phyloP scores from a whole-genome alignment of 2,329 filamentous ascomycete species.

The Teratosphaeria nubilosa region DNA sequence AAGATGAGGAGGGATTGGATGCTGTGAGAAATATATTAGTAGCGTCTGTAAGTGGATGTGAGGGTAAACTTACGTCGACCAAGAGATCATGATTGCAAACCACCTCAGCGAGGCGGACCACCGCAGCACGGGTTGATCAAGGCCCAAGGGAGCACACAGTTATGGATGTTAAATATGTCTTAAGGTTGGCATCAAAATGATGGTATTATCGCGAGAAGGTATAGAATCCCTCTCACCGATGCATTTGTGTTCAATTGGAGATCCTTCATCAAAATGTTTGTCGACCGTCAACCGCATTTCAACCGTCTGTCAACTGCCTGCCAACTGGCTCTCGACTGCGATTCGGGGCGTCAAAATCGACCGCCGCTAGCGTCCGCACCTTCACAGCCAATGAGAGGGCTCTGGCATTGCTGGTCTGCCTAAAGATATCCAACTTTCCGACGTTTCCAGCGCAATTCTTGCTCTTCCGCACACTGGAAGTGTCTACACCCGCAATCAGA shows the following conservation, averaged over 20 bases:
- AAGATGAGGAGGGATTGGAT: conserved; percentile 39
- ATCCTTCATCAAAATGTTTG: neutral
- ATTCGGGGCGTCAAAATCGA: neutral
- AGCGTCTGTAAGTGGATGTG: neutral
- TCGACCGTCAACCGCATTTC: neutral
- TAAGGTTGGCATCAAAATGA: neutral
- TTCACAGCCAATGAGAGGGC: neutral
- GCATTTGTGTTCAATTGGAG: neutral
- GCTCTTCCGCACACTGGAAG: too few species aligned
- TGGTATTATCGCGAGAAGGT: neutral
- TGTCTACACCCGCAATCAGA: neutral
- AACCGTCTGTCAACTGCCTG: neutral
- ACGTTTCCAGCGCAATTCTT: too few species aligned
- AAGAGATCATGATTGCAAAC: conserved; percentile 1
- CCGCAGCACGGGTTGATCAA: neutral
- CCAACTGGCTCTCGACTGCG: neutral
- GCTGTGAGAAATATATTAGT: conserved; percentile 17
- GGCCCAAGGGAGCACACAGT: neutral
- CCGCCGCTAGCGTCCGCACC: neutral
- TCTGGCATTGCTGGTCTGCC: neutral
- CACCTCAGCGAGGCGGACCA: neutral
- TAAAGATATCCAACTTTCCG: neutral
- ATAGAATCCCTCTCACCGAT: neutral
- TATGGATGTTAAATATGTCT: neutral
- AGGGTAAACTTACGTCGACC: conserved; percentile 1